Percentiles rank a stretch among this genome's conserved stretches.
These are phyloP conservation scores for Ceratocystis huliohia DNA, from an alignment of 2,329 filamentous ascomycete species.

Conservation along the genomic window DNA sequence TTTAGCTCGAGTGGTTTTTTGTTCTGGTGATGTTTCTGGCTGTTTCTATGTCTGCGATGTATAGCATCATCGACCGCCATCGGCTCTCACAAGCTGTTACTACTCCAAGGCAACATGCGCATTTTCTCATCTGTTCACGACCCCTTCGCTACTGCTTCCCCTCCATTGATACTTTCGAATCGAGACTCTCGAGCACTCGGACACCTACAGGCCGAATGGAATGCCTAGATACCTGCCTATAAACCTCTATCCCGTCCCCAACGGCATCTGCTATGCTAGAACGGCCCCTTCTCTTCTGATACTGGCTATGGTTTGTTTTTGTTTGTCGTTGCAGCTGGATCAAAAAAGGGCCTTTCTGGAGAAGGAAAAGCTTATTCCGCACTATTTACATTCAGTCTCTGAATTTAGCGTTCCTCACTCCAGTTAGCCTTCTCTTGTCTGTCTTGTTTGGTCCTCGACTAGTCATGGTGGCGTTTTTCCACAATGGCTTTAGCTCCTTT, in stretches of 20 bases:
- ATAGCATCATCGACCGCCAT: not conserved
- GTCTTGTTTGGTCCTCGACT: not conserved
- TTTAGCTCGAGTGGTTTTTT: not conserved
- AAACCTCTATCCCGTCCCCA: not conserved
- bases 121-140: not conserved
- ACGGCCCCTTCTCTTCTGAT: not conserved
- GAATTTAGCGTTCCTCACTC: conserved; percentile 5
- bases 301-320: not conserved
- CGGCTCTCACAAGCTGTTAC: not conserved
- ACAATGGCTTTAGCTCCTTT: not conserved
- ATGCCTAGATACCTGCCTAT: not conserved
- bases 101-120: not conserved
- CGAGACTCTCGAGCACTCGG: not conserved
- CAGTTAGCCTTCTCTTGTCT: not conserved
- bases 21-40: not conserved
- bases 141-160: not conserved
- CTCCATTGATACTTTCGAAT: not conserved
- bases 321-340: not conserved
- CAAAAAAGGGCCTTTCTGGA: not conserved
- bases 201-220: not conserved
- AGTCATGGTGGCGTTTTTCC: not conserved
- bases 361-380: not conserved
- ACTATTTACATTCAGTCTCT: not conserved
- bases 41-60: not conserved
- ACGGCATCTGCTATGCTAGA: not conserved